Base-by-base conservation (phyloP, 1,284 basidiomycete genomes). In the Sporisorium reilianum region DNA sequence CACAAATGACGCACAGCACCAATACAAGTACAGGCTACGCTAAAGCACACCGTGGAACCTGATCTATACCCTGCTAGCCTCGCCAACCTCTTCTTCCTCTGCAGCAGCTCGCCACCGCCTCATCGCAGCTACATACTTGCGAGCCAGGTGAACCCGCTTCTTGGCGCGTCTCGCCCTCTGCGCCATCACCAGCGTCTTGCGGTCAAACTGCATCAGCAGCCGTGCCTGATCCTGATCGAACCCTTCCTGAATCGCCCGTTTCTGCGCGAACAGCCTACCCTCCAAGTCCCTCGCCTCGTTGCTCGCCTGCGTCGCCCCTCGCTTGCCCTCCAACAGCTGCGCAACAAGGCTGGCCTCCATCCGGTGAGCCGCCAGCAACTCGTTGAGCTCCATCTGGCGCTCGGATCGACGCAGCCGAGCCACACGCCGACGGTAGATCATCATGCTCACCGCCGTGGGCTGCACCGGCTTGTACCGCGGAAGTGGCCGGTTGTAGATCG, bases 401-500 rank as follows among this genome's bases (percentile, higher is more conserved):
- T 72, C 67, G 12, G 67, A 52, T 3, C 81, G 70, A 11, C 49
- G 32, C 23, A 69, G 18, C 18, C 81, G 69, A 6, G 64, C 70
- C 4, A 72, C 20, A 2, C 80, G 73, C 7, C 82, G 78, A 5
- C 61, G 56, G 26, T 63, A 64, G 68, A 84, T 82, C 78, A 80
- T 83, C 83, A 84, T 82, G 30, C 76, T 79, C 45, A 84, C 66
- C 8, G 38, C 34, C 3, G 56, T 46, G 0, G 83, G 83, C 60
- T 84, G 83, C 16, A 71, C 66, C 14, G 82, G 82, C 50, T 81
- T 81, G 78, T 80, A 83, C 7, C 83, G 77, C 23, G 78, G 80
- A 41, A 83, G 62, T 0, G 81, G 81, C 10, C 64, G 59, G 52
- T 83, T 83, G 60, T 51, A 81, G 42, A 79, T 60, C 12, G 75